Base-by-base conservation (phyloP, 495 filamentous ascomycete species). In the Neurospora tetraspora region DNA sequence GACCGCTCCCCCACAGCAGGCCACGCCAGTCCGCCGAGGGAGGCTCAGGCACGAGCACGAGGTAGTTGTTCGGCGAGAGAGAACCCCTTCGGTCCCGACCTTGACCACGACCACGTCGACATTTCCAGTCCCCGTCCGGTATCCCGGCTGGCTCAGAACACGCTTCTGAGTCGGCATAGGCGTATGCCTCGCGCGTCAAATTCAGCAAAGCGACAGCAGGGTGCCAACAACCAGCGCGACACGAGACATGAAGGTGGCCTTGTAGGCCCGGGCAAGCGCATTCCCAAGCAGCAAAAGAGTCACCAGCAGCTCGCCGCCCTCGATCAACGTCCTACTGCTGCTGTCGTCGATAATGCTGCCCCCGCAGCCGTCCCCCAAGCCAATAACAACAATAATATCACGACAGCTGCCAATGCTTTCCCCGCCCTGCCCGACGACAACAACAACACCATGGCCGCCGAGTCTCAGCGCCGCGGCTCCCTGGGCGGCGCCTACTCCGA, bases 231-330 rank as follows among this genome's bases (percentile, higher is more conserved):
- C 82, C 84, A 86, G 80, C 88, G 90, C 83, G 92, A 92, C 86
- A 93, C 89, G 79, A 89, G 91, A 78, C 90, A 95, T 82, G 94
- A 97, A 83, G 94, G 91, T 91, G 94, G 94, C 77, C 84, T 93
- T 76, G 91, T 92, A 85, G 89, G 89, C 76, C 91, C 94, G 71
- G 92, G 92, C 75, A 95, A 93, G 89, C 91, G 92, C 84, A 86
- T 96, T 75, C 76, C 80, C 70, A 86, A 81, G 78, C 23, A 65
- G 27, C 82, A 81, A 74, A 85, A 82, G 81, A 85, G 84, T 74
- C 84, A 83, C 78, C 78, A 73, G 72, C 83, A 84, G 80, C 77
- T 83, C 82, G 79, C 83, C 78, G 75, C 73, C 70, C 27, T 65
- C 53, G 53, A 65, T 36, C 53, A 65, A 65, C 53, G 73, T 71